phyloP scores from a whole-genome alignment of 805 yeast species.

The Metschnikowia rubicola region DNA sequence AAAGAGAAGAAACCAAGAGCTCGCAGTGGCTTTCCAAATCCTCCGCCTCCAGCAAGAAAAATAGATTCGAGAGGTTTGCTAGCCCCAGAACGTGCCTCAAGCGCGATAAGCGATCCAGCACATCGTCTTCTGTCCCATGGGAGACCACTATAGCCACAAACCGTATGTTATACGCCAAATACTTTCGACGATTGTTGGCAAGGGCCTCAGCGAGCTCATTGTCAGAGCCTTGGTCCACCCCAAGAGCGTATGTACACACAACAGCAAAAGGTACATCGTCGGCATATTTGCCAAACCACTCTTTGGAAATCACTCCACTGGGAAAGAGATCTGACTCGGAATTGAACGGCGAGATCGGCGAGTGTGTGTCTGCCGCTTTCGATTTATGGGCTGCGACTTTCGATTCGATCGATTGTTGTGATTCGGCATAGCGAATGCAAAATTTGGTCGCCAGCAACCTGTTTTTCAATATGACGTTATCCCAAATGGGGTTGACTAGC shows the following conservation, averaged over 20 bases:
- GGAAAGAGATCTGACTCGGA: conserved; percentile 25
- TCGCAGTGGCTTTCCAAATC: conserved; percentile 28
- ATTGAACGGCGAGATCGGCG: conserved; percentile 37
- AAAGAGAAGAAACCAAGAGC: conserved; percentile 27
- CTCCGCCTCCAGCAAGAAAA: conserved; percentile 15
- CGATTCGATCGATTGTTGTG: conserved; percentile 2
- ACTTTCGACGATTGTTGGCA: conserved; percentile 1
- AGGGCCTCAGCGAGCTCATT: conserved; percentile 13
- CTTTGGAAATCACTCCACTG: conserved; percentile 26
- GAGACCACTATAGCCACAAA: conserved; percentile 27
- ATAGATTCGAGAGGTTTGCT: conserved; percentile 29
- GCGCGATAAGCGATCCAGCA: conserved; percentile 22
- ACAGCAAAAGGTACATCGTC: conserved; percentile 31
- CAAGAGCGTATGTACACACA: conserved; percentile 21
- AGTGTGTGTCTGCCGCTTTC: conserved; percentile 19
- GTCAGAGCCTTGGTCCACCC: conserved; percentile 13
- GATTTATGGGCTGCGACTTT: conserved; percentile 6
- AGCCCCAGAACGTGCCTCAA: conserved; percentile 29
- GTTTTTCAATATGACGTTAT: conserved; percentile 34
- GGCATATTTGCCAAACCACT: conserved; percentile 37
- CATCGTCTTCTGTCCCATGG: conserved; percentile 10
- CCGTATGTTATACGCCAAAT: conserved; percentile 9
- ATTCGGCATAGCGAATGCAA: conserved; percentile 19
- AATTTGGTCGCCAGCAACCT: conserved; percentile 33
- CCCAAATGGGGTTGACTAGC: conserved; percentile 30